Evolutionary conservation across 345 rosid genomes (phyloP).

Genomic region (Brassica carinata): DNA sequence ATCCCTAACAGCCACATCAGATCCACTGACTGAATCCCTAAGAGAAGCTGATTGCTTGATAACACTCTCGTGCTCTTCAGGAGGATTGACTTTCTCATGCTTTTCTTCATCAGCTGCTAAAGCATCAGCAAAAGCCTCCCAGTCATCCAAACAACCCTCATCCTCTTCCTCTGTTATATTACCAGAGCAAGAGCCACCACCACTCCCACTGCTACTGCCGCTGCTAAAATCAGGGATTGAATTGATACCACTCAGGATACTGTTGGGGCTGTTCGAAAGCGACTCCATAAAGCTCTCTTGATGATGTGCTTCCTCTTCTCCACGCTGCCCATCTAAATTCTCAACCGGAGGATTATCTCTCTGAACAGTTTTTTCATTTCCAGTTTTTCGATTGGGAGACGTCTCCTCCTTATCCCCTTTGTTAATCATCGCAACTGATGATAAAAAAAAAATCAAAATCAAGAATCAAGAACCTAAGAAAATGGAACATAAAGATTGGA

Average conservation of each 20-base stretch:
- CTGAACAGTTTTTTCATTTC: conserved; percentile 22
- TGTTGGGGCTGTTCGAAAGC: conserved; percentile 61
- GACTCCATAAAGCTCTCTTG: conserved; percentile 63
- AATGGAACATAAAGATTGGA: background rate
- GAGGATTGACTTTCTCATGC: conserved; percentile 44
- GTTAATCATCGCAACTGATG: conserved; percentile 55
- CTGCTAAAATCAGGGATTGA: conserved; percentile 55
- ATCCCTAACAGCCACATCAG: conserved; percentile 35
- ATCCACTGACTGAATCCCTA: conserved; percentile 8
- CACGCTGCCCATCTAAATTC: conserved; percentile 45
- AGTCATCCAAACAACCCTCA: conserved; percentile 84
- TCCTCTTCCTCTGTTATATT: conserved; percentile 79
- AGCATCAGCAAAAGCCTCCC: conserved; percentile 98
- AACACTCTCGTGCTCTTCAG: conserved; percentile 27
- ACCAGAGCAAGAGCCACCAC: conserved; percentile 85
- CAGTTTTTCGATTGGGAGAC: conserved; percentile 29
- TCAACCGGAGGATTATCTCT: conserved; percentile 40
- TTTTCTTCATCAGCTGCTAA: conserved; percentile 64
- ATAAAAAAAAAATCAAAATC: background rate
- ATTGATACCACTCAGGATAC: conserved; percentile 46
- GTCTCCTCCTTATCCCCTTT: conserved; percentile 58
- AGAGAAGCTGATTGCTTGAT: conserved; percentile 31
- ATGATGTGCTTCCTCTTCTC: conserved; percentile 43
- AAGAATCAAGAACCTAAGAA: background rate
- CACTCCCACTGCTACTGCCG: conserved; percentile 74